phyloP scores from a whole-genome alignment of 2,329 filamentous ascomycete genomes.

The Paraconiothyrium sp. region DNA sequence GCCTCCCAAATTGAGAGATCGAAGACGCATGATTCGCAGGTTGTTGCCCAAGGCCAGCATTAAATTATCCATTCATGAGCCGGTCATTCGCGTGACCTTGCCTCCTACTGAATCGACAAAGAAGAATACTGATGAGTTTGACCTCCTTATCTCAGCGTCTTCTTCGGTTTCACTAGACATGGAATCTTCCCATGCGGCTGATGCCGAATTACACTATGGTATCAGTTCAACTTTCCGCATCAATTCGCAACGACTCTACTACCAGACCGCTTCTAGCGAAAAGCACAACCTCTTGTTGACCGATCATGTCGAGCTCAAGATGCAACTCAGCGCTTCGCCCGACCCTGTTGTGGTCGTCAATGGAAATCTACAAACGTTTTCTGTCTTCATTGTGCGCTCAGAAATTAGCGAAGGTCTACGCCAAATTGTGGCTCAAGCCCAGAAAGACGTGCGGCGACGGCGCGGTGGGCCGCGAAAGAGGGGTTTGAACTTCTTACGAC shows the following conservation, averaged over 20 bases:
- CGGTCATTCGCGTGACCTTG: slow-evolving; percentile 87
- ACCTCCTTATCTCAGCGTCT: slow-evolving; percentile 92
- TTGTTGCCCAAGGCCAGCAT: slow-evolving; percentile 92
- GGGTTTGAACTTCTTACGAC: slow-evolving; percentile 72
- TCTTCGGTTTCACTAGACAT: slow-evolving; percentile 93
- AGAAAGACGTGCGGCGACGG: slow-evolving; percentile 55
- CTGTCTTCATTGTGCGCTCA: slow-evolving; percentile 86
- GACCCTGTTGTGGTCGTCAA: slow-evolving; percentile 83
- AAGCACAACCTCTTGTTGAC: slow-evolving; percentile 88
- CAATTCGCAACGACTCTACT: slow-evolving; percentile 89
- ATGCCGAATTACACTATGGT: slow-evolving; percentile 87
- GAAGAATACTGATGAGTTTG: slow-evolving; percentile 80
- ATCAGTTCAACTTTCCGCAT: slow-evolving; percentile 83
- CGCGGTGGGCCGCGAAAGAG: slow-evolving; percentile 52
- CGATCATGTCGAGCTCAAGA: slow-evolving; percentile 86
- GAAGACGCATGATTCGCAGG: slow-evolving; percentile 78
- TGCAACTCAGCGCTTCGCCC: slow-evolving; percentile 84
- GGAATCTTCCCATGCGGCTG: slow-evolving; percentile 91
- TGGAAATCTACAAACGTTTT: slow-evolving; percentile 85
- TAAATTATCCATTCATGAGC: slow-evolving; percentile 96
- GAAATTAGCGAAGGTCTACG: slow-evolving; percentile 93
- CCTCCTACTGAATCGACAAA: slow-evolving; percentile 73
- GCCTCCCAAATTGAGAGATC: slow-evolving; percentile 35
- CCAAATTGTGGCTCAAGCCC: slow-evolving; percentile 87
- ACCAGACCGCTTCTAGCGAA: slow-evolving; percentile 84